Conservation (phyloP, 1,284 basidiomycete species). For the Heimioporus retisporus region DNA sequence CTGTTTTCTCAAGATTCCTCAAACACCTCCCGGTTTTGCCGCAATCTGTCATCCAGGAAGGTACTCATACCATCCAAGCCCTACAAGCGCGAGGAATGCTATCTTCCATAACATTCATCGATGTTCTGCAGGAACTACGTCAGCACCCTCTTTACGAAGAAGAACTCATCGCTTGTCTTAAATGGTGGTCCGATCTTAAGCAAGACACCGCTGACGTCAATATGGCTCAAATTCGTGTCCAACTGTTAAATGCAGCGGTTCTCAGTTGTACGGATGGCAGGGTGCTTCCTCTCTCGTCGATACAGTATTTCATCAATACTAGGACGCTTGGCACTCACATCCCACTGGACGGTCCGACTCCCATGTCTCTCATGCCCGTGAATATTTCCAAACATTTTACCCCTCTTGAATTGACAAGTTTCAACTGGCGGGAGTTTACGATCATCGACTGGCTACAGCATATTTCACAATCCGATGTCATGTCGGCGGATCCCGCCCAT, state of each 20-base stretch:
- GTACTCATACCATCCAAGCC: constrained; percentile 71
- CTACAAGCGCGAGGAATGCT: constrained; percentile 80
- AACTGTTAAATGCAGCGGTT: constrained; percentile 80
- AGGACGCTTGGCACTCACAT: constrained; percentile 70
- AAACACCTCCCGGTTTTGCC: constrained; percentile 86
- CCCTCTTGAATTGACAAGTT: constrained; percentile 66
- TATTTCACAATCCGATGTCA: constrained; percentile 64
- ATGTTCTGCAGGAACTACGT: constrained; percentile 88
- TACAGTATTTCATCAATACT: constrained; percentile 83
- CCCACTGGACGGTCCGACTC: constrained; percentile 87
- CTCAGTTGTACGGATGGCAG: constrained; percentile 57
- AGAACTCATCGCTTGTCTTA: constrained; percentile 87
- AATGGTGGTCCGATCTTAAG: constrained; percentile 89
- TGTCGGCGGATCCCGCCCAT: constrained; percentile 58
- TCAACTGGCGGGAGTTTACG: constrained; percentile 88
- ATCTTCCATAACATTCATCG: constrained; percentile 86
- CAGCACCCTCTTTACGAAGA: constrained; percentile 76
- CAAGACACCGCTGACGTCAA: constrained; percentile 52
- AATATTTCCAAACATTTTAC: constrained; percentile 74
- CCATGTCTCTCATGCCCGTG: constrained; percentile 81
- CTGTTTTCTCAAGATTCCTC: constrained; percentile 82
- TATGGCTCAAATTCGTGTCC: constrained; percentile 61
- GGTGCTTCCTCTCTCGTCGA: constrained; percentile 75
- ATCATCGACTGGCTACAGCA: constrained; percentile 84
- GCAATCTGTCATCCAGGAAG: constrained; percentile 70